These are phyloP conservation scores for Metschnikowia vanudenii DNA, from an alignment of 805 yeast genomes.

Conservation along the genomic window DNA sequence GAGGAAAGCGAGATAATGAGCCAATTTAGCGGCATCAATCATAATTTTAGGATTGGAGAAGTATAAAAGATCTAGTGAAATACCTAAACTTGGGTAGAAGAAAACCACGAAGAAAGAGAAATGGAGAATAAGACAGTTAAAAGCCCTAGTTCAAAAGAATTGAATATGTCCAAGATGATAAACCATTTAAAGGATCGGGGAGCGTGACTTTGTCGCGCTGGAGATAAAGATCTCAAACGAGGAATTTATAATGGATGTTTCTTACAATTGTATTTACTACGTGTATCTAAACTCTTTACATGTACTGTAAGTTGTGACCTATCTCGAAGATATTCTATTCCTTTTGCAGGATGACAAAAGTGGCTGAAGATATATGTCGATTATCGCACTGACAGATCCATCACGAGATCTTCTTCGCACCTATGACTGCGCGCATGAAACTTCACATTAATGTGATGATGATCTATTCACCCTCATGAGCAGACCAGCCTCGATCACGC, in stretches of 20 bases:
- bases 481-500: conserved; percentile 5
- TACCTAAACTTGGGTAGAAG: neutral
- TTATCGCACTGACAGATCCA: neutral
- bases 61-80: neutral
- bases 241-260: too few species aligned
- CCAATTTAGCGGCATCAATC: conserved; percentile 8
- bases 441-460: neutral
- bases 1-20: conserved; percentile 18
- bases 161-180: too few species aligned
- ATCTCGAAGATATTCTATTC: too few species aligned
- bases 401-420: neutral
- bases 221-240: too few species aligned
- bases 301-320: too few species aligned
- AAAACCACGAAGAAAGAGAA: neutral
- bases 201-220: too few species aligned
- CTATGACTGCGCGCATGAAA: neutral
- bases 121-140: neutral
- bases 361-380: neutral
- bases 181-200: too few species aligned
- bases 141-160: neutral
- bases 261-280: too few species aligned
- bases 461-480: neutral
- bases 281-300: too few species aligned
- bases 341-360: too few species aligned
- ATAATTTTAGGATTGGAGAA: neutral